Evolutionary conservation across 495 filamentous ascomycete genomes (phyloP).

Genomic region (Penicillium daleae): DNA sequence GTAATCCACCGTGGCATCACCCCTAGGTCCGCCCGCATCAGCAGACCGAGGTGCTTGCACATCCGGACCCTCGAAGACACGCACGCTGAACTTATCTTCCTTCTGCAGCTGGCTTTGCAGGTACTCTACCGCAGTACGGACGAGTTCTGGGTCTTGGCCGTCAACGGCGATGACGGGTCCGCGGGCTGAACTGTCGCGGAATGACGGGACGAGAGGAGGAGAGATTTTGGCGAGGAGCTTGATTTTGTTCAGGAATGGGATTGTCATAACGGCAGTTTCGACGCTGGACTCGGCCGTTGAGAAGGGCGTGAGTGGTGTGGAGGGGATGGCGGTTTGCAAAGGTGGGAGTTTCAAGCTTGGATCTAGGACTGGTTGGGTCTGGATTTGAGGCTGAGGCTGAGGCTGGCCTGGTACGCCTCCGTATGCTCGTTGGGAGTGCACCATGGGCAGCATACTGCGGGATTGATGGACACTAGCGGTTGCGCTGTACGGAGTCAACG

Average conservation of each 20-base stretch:
- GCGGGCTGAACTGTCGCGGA: slow-evolving; percentile 51
- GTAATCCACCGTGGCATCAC: slow-evolving; percentile 62
- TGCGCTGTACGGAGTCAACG: slow-evolving; percentile 38
- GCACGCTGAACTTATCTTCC: slow-evolving; percentile 61
- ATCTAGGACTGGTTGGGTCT: slow-evolving; percentile 43
- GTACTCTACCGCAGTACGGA: slow-evolving; percentile 60
- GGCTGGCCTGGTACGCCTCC: slow-evolving; percentile 19
- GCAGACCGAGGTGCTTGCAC: slow-evolving; percentile 36
- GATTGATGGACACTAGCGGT: slow-evolving; percentile 35
- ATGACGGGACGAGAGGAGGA: slow-evolving; percentile 58
- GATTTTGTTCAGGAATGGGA: slow-evolving; percentile 71
- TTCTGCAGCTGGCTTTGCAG: slow-evolving; percentile 63
- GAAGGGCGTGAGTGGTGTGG: slow-evolving; percentile 38
- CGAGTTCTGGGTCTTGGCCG: slow-evolving; percentile 60
- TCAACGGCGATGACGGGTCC: slow-evolving; percentile 86
- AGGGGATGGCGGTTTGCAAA: slow-evolving; percentile 29
- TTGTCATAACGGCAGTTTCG: slow-evolving; percentile 74
- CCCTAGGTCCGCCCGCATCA: slow-evolving; percentile 38
- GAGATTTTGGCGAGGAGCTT: slow-evolving; percentile 69
- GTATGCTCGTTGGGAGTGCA: slow-evolving; percentile 40
- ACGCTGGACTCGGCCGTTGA: slow-evolving; percentile 47
- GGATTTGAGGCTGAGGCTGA: slow-evolving; percentile 1
- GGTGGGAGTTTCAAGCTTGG: slow-evolving; percentile 62
- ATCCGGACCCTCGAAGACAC: slow-evolving; percentile 54
- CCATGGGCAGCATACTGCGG: slow-evolving; percentile 40